Conservation (phyloP, 495 filamentous ascomycete genomes). For the Neurospora hispaniola region DNA sequence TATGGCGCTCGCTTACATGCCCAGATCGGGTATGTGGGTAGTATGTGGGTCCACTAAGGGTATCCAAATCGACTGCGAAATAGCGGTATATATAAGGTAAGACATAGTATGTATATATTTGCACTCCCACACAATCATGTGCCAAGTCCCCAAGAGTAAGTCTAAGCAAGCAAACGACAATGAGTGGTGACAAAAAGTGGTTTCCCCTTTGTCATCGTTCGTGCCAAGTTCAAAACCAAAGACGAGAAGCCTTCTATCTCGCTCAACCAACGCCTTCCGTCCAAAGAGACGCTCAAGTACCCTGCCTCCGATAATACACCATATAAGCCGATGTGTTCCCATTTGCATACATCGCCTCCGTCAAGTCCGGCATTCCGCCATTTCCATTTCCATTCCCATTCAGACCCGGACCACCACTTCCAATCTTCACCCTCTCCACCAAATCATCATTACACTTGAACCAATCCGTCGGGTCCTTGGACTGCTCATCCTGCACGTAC, state of each 20-base stretch:
- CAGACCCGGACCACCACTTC: neutral
- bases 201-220: neutral
- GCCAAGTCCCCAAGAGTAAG: neutral
- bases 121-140: neutral
- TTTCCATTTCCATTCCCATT: conserved; percentile 7
- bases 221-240: neutral
- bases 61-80: too few relatives aligned
- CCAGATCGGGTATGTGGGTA: too few relatives aligned
- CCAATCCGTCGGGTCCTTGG: conserved; percentile 22
- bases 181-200: neutral
- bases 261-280: neutral
- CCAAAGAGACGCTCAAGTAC: conserved; percentile 1
- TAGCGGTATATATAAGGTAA: neutral
- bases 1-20: too few relatives aligned
- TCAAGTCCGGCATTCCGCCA: conserved; percentile 2
- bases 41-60: too few relatives aligned
- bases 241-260: neutral
- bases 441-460: conserved; percentile 21
- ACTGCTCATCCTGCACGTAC: conserved; percentile 24
- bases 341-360: conserved; percentile 14
- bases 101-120: neutral
- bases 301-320: conserved; percentile 18
- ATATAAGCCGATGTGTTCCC: conserved; percentile 18
- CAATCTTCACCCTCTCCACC: conserved; percentile 20
- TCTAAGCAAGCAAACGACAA: neutral